Percentiles rank a stretch among this genome's conserved stretches.
These are phyloP conservation scores for Carex scoparia DNA, from an alignment of 176 grass and related monocot genomes.

Conservation along the genomic window DNA sequence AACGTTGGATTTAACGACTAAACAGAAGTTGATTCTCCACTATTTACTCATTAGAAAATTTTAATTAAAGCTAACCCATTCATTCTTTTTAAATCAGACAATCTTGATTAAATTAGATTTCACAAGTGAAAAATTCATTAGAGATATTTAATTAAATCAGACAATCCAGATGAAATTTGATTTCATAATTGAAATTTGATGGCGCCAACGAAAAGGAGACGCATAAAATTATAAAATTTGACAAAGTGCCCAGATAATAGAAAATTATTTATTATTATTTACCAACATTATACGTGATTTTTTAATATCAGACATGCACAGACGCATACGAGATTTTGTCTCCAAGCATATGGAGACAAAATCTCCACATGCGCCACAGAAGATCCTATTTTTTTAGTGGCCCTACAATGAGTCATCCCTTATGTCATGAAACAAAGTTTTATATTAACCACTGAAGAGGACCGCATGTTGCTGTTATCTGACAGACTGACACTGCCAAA, in stretches of 20 bases:
- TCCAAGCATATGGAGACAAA: no score
- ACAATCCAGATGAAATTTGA: background rate
- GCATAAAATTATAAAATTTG: background rate
- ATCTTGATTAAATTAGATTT: background rate
- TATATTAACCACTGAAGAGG: background rate
- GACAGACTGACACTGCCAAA: background rate
- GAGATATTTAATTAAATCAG: background rate
- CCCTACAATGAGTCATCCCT: constrained; percentile 18
- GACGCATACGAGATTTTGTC: no score
- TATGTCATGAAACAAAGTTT: constrained; percentile 14
- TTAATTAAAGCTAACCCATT: background rate
- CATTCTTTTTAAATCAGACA: background rate
- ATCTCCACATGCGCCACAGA: background rate
- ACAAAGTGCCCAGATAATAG: background rate
- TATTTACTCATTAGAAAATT: no score
- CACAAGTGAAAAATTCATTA: background rate
- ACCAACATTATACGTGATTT: background rate
- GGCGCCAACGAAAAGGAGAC: background rate
- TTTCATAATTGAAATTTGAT: background rate
- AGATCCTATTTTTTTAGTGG: background rate
- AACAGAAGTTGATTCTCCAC: no score
- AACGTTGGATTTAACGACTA: no score
- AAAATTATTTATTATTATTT: background rate
- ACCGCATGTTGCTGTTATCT: background rate
- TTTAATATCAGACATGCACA: background rate